Base-by-base conservation (phyloP, 2,329 filamentous ascomycete genomes). In the Aspergillus arachidicola region DNA sequence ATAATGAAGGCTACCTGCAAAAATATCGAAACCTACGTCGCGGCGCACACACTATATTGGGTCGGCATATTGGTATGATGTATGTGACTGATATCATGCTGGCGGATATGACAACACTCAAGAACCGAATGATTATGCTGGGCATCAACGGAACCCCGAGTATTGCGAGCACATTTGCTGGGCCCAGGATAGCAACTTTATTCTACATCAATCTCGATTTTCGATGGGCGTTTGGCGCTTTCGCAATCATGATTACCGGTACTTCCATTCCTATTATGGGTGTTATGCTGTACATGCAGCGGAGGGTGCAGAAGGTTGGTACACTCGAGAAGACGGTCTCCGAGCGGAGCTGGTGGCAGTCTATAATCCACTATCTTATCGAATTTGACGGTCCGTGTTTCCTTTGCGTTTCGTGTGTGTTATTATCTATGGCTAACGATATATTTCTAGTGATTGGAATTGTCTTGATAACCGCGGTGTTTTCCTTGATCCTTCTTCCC, bases 401-500 rank as follows among this genome's bases (percentile, higher is more conserved):
- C 23, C 23, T 23, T 23, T 23, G 23, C 23, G 23, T 23, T 23
- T 23, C 23, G 23, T 23, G 23, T 23, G 23, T 23, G 23, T 23
- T 23, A 23, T 23, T n/a, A 0, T 2, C n/a, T 7, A 14, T 28
- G 5, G 16, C 45, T 28, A 26, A 19, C 21, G 0, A 0, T 9
- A 16, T 3, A 7, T 0, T 5, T n/a, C 46, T 30, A 58, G 57
- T 58, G 10, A 26, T 58, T 6, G 57, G 43, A 1, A 36, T 58
- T 12, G 36, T 58, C 12, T 36, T 58, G 43, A 38, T 58, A 14
- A 58, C 57, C 1, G 57, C 57, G 10, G 43, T 46, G 3, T 58
- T 58, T 43, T 58, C 57, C 16, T 23, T 58, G 5, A 58, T 58
- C 2, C 28, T 58, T 10, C 57, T 58, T 2, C 57, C 57, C 14